Percentiles rank a stretch among this genome's conserved stretches.
These are phyloP conservation scores for Amanita muscaria DNA, from an alignment of 768 basidiomycete genomes.

Conservation along the genomic window DNA sequence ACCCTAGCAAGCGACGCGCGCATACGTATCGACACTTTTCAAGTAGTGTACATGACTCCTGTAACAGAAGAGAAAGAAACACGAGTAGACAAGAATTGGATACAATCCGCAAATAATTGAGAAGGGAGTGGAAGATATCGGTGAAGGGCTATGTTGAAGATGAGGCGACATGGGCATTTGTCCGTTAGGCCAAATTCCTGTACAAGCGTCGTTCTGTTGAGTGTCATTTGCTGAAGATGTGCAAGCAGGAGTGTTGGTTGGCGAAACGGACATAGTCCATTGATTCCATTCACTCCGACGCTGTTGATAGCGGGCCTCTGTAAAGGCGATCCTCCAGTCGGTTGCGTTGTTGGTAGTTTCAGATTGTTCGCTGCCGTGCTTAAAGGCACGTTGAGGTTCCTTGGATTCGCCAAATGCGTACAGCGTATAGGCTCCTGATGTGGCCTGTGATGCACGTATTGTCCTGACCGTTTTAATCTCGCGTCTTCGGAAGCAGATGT, in stretches of 20 bases:
- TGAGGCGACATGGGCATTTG: conserved; percentile 45
- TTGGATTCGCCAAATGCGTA: conserved; percentile 29
- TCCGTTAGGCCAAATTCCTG: conserved; percentile 23
- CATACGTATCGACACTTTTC: conserved; percentile 2
- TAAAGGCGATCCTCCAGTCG: conserved; percentile 23
- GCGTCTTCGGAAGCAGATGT: conserved; percentile 93
- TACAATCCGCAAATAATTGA: conserved; percentile 18
- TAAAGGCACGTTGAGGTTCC: conserved; percentile 33
- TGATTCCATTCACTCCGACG: conserved; percentile 20
- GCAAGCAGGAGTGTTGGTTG: conserved; percentile 32
- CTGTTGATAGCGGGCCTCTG: conserved; percentile 24
- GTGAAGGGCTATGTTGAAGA: conserved; percentile 38
- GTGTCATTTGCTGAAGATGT: conserved; percentile 52
- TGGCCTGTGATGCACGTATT: conserved; percentile 85
- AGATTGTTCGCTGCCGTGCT: conserved; percentile 24
- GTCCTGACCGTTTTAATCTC: conserved; percentile 93
- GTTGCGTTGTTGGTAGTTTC: conserved; percentile 32
- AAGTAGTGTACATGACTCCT: conserved; percentile 7
- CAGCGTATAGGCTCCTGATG: conserved; percentile 85
- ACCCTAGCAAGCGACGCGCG: background rate
- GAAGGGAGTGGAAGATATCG: conserved; percentile 32
- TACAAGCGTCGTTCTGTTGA: conserved; percentile 29
- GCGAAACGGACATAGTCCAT: conserved; percentile 23
- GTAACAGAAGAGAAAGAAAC: too few species aligned
- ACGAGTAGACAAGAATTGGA: conserved; percentile 8